A percentile compares a stretch with the other conserved stretches of the same genome.
These are phyloP conservation scores for Fraxinus ornus DNA, from an alignment of 305 asterid genomes.

Conservation along the genomic window DNA sequence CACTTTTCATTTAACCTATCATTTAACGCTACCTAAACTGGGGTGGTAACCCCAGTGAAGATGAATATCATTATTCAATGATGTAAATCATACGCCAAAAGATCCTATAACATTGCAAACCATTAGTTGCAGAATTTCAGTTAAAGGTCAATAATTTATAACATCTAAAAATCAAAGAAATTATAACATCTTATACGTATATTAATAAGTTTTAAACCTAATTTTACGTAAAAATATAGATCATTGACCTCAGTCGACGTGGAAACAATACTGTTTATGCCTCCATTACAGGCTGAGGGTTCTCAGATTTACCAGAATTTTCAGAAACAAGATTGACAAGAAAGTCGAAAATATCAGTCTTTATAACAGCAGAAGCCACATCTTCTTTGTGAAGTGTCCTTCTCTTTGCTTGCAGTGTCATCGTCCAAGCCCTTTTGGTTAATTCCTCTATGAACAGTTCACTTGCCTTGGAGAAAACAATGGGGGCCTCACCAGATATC, in stretches of 20 bases:
- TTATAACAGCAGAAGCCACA: slow-evolving; percentile 63
- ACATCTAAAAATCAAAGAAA: no score
- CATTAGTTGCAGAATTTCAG: neutral
- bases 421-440: slow-evolving; percentile 61
- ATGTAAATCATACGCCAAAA: no score
- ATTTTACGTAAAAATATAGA: neutral
- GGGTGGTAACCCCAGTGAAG: no score
- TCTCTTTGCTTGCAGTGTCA: slow-evolving; percentile 55
- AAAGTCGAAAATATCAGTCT: slow-evolving; percentile 72
- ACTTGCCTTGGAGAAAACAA: slow-evolving; percentile 66
- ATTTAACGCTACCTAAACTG: no score
- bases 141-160: neutral
- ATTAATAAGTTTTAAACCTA: neutral
- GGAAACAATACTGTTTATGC: neutral
- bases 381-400: slow-evolving; percentile 69
- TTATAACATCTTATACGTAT: neutral
- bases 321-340: slow-evolving; percentile 46
- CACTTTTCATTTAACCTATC: no score
- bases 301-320: slow-evolving; percentile 6
- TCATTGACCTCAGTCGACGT: neutral
- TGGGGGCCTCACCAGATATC: slow-evolving; percentile 85
- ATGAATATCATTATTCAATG: no score
- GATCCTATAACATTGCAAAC: no score
- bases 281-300: neutral
- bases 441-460: slow-evolving; percentile 69